Percentiles rank a stretch among this genome's conserved stretches.
These are phyloP conservation scores for Phytophthora multivora DNA, from an alignment of 352 stramenopile genomes.

Conservation along the genomic window DNA sequence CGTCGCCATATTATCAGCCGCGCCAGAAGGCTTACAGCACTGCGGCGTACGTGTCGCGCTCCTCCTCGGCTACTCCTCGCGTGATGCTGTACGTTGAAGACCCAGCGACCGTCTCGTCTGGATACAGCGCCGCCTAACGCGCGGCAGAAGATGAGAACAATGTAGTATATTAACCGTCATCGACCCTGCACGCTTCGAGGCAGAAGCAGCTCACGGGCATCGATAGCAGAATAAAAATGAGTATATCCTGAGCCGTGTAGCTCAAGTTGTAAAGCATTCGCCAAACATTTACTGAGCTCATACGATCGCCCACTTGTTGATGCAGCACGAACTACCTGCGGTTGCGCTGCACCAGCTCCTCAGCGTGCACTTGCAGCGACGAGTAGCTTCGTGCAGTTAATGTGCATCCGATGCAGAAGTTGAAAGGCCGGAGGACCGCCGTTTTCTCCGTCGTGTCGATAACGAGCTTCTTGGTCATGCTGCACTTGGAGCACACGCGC, in stretches of 20 bases:
- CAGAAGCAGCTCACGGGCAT: conserved; percentile 14
- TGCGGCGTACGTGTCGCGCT: conserved; percentile 20
- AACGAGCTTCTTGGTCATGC: conserved; percentile 38
- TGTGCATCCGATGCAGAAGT: conserved; percentile 48
- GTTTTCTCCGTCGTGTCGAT: conserved; percentile 32
- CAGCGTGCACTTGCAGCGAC: conserved; percentile 33
- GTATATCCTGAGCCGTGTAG: conserved; percentile 13
- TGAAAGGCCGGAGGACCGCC: conserved; percentile 38
- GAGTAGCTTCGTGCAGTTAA: conserved; percentile 39
- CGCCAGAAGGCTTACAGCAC: conserved; percentile 36
- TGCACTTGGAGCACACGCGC: conserved; percentile 35
- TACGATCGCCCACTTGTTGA: neutral
- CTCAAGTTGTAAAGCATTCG: conserved; percentile 1
- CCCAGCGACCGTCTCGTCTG: conserved; percentile 12
- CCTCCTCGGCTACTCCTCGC: conserved; percentile 27
- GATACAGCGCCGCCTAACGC: conserved; percentile 22
- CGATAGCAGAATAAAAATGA: conserved; percentile 14
- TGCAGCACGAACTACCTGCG: conserved; percentile 5
- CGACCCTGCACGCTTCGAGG: conserved; percentile 12
- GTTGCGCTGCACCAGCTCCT: conserved; percentile 28
- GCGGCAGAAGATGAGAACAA: conserved; percentile 11
- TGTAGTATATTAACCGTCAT: conserved; percentile 22
- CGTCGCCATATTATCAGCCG: conserved; percentile 29
- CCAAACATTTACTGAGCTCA: neutral
- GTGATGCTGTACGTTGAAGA: conserved; percentile 41